Base-by-base conservation (phyloP, 2,329 filamentous ascomycete genomes). In the Xylaria sp. region DNA sequence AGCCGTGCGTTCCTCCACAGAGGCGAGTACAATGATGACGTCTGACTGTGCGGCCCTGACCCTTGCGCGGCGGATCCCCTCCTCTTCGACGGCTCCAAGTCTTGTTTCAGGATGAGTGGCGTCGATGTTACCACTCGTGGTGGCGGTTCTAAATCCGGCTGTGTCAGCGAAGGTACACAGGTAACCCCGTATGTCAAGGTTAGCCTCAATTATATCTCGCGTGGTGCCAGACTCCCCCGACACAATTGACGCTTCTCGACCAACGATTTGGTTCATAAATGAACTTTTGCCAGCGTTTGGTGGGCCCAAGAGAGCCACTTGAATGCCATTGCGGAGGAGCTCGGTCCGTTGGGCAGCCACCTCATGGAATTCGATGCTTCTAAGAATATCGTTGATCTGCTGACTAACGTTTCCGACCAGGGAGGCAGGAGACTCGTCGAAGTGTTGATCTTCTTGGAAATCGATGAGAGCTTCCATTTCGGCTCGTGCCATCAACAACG, bases 271-370 rank as follows among this genome's bases (percentile, higher is more conserved):
- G 71, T 99, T 99, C 75, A 99, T 84, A 61, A 99, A 75, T 11
- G 92, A 97, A 72, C 92, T 97, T 74, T 99, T 99, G 11, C 94
- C 94, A 0, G 88, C 92, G 69, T 99, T 99, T 0, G 94, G 94
- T 5, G 92, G 91, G 0, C 94, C 94, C 0, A 99, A 78, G 2
- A 99, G 79, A 1, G 93, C 90, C 60, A 99, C 85, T 58, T 84
- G 85, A 65, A 99, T 95, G 1, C 94, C 94, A 67, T 85, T 90
- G 8, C 92, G 82, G 42, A 97, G 77, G 55, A 99, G 78, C 74
- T 97, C 92, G 7, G 90, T 92, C 54, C 89, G 84, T 55, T 91
- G 86, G 49, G 90, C 89, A 60, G 92, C 96, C 55, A 81, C 76
- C 65, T 91, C 84, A 74, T 96, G 90, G 37, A 84, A 73, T 11